These are phyloP conservation scores for Rhodotorula taiwanensis DNA, from an alignment of 768 basidiomycete genomes.

Conservation along the genomic window DNA sequence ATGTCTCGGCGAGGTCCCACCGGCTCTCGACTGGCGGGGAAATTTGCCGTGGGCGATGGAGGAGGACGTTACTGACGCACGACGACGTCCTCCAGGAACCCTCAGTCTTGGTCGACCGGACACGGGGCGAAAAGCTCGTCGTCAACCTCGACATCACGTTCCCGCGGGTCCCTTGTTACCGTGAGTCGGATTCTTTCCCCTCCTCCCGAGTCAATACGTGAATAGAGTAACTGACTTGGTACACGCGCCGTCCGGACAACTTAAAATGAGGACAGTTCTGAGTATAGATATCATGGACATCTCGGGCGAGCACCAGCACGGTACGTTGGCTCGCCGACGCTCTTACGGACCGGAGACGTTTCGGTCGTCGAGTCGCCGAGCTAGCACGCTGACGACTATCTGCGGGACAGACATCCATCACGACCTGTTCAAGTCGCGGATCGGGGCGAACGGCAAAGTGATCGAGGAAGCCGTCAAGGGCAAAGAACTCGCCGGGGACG, in stretches of 20 bases:
- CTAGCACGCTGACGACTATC: too few relatives aligned
- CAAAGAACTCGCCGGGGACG: conserved; percentile 70
- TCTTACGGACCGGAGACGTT: too few relatives aligned
- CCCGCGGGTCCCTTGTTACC: conserved; percentile 92
- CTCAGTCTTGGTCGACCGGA: conserved; percentile 87
- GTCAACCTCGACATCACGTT: conserved; percentile 89
- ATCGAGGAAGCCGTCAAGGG: conserved; percentile 45
- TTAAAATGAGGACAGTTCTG: conserved; percentile 69
- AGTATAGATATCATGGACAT: conserved; percentile 98
- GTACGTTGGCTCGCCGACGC: conserved; percentile 8
- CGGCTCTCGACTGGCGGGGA: too few relatives aligned
- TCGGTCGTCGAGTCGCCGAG: too few relatives aligned
- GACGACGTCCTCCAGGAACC: conserved; percentile 49
- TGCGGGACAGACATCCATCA: conserved; percentile 62
- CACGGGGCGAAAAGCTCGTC: conserved; percentile 86
- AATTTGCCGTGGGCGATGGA: too few relatives aligned
- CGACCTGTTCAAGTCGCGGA: conserved; percentile 74
- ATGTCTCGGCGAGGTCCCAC: too few relatives aligned
- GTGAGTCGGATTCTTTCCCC: conserved; percentile 51
- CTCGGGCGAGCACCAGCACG: conserved; percentile 86
- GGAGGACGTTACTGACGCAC: not conserved
- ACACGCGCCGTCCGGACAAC: too few relatives aligned
- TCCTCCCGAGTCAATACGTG: not conserved
- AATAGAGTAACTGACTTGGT: too few relatives aligned
- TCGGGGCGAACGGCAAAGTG: conserved; percentile 56